Base-by-base conservation (phyloP, 73 alveolate genomes). In the Symbiodinium pilosum region DNA sequence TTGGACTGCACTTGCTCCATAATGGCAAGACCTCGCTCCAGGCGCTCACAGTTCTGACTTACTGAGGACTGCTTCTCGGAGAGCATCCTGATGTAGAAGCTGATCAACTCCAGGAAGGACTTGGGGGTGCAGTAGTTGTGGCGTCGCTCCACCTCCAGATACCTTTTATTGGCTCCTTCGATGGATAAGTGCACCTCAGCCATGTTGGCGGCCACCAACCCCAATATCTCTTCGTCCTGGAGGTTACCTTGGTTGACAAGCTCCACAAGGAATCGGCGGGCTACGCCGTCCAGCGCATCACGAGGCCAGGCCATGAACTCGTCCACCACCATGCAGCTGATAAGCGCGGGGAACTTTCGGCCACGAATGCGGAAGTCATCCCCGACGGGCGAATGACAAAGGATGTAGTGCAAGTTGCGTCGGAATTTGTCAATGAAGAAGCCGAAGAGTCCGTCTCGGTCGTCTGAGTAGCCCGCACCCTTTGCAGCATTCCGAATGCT, bases 261-360 rank as follows among this genome's bases (percentile, higher is more conserved):
- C 81, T 69, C 88, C 54, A 92, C 98, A 86, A 92, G 77, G 91
- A 93, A 94, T 89, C 92, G 99, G 92, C 99, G 99, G 9, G 99
- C 99, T 99, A 99, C 99, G 94, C 99, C 99, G 94, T 99, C 99
- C 98, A 99, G 99, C 47, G 99, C 99, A 99, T 99, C 99, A 98
- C 99, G 99, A 69, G 99, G 99, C 99, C 99, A 99, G 94, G 99
- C 99, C 99, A 99, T 99, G 99, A 99, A 99, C 99, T 99, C 99
- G 99, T 99, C 99, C 92, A 99, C 99, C 73, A 99, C 99, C 75
- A 99, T 99, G 94, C 99, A 99, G 94, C 99, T 99, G 97, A 99
- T 99, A 71, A 99, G 99, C 51, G 99, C 99, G 77, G 99, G 99
- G 99, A 99, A 99, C 99, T 99, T 99, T 98, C 99, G 99, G 84